Evolutionary conservation across 2,329 filamentous ascomycete species (phyloP).

Genomic region (Ophiostoma angusticollis): DNA sequence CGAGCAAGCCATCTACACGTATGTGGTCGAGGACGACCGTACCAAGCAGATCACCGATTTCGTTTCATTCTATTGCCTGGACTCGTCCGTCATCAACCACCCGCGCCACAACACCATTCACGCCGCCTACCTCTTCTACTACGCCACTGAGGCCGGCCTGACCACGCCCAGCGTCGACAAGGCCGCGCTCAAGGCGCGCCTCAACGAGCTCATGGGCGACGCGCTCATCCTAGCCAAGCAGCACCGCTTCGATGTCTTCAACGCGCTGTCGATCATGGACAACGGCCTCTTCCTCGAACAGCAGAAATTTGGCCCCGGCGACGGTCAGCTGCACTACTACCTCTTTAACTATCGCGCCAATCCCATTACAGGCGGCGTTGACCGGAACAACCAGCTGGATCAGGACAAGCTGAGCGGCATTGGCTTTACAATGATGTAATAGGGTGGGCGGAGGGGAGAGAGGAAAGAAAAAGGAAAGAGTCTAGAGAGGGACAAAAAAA

Average conservation of each 20-base stretch:
- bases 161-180: slow-evolving; percentile 37
- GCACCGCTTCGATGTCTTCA: slow-evolving; percentile 85
- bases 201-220: slow-evolving; percentile 72
- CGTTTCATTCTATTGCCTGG: slow-evolving; percentile 91
- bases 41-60: slow-evolving; percentile 80
- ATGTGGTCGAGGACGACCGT: slow-evolving; percentile 67
- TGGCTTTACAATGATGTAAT: slow-evolving; percentile 63
- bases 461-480: background rate
- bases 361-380: slow-evolving; percentile 73
- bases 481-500: background rate
- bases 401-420: slow-evolving; percentile 70
- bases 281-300: slow-evolving; percentile 88
- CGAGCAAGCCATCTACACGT: slow-evolving; percentile 85
- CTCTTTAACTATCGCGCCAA: slow-evolving; percentile 92
- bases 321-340: slow-evolving; percentile 93
- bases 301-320: slow-evolving; percentile 87
- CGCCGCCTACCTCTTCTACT: slow-evolving; percentile 96
- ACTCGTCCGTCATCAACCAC: slow-evolving; percentile 81
- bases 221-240: slow-evolving; percentile 79
- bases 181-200: slow-evolving; percentile 56
- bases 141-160: slow-evolving; percentile 73
- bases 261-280: slow-evolving; percentile 84
- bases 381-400: slow-evolving; percentile 66
- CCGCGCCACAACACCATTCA: slow-evolving; percentile 65
- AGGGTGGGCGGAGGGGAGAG: too few species aligned